phyloP scores from a whole-genome alignment of 2,329 filamentous ascomycete species.

The Colletotrichum horii region DNA sequence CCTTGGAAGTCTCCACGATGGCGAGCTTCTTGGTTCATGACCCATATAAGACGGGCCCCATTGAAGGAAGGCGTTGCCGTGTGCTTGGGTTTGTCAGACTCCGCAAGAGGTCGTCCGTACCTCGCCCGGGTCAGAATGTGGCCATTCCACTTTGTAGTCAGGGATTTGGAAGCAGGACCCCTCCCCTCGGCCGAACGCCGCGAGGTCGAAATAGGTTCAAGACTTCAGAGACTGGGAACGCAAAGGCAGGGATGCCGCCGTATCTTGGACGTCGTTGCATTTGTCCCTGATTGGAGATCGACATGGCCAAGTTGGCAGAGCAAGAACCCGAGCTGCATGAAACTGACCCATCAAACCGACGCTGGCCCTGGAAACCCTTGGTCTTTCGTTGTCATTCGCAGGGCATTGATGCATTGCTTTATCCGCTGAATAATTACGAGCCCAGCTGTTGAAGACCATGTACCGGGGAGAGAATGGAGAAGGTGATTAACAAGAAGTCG shows the following conservation, averaged over 20 bases:
- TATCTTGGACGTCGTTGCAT: neutral
- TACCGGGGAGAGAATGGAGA: neutral
- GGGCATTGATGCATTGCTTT: neutral
- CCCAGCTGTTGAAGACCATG: neutral
- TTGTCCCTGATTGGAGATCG: neutral
- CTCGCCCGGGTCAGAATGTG: neutral
- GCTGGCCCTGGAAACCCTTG: neutral
- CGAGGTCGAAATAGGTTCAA: neutral
- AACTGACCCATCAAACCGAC: neutral
- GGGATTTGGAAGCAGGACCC: neutral
- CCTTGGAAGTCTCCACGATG: neutral
- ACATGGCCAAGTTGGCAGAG: neutral
- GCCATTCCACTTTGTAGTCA: neutral
- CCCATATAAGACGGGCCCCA: neutral
- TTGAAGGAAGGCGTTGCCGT: neutral
- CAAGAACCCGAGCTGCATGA: neutral
- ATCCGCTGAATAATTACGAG: neutral
- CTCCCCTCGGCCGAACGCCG: neutral
- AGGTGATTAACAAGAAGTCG: neutral
- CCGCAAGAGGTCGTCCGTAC: neutral
- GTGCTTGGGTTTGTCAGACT: neutral
- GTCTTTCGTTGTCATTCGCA: neutral
- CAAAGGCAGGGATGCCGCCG: neutral
- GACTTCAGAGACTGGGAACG: neutral
- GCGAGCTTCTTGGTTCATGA: neutral